Evolutionary conservation across 129 eudicot species (phyloP).

Genomic region (Dittrichia graveolens): DNA sequence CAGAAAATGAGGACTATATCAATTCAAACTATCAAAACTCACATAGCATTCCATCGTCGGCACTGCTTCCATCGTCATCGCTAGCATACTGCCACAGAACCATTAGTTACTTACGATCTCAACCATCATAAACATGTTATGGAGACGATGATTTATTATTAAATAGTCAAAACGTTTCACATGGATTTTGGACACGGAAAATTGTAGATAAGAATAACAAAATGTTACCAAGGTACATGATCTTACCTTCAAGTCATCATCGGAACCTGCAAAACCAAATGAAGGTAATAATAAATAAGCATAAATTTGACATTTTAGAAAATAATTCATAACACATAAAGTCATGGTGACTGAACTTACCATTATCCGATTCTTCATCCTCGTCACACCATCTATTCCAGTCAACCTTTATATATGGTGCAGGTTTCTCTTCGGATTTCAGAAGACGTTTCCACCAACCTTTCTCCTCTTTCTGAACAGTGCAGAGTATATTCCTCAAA

Average conservation of each 20-base stretch:
- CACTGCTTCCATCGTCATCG: constrained; percentile 53
- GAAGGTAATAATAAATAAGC: neutral
- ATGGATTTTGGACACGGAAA: neutral
- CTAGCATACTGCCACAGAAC: constrained; percentile 46
- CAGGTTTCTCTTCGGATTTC: constrained; percentile 79
- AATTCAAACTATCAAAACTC: constrained; percentile 29
- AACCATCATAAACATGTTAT: neutral
- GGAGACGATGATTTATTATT: neutral
- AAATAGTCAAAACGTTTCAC: neutral
- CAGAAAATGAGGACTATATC: neutral
- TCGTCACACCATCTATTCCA: constrained; percentile 97
- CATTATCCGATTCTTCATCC: constrained; percentile 64
- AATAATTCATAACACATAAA: neutral
- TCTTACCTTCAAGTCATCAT: constrained; percentile 43
- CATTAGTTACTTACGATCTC: neutral
- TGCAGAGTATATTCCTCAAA: constrained; percentile 72
- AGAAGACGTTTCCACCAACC: constrained; percentile 88
- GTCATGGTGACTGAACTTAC: constrained; percentile 46
- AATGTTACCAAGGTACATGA: constrained; percentile 16
- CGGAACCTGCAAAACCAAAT: constrained; percentile 29
- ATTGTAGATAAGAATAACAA: neutral
- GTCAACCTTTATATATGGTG: constrained; percentile 87
- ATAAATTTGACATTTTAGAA: neutral
- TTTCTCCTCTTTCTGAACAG: constrained; percentile 71
- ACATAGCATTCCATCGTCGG: constrained; percentile 87